A percentile compares a stretch with the other conserved stretches of the same genome.
phyloP scores from a whole-genome alignment of 345 rosid species.

The Populus simonii region DNA sequence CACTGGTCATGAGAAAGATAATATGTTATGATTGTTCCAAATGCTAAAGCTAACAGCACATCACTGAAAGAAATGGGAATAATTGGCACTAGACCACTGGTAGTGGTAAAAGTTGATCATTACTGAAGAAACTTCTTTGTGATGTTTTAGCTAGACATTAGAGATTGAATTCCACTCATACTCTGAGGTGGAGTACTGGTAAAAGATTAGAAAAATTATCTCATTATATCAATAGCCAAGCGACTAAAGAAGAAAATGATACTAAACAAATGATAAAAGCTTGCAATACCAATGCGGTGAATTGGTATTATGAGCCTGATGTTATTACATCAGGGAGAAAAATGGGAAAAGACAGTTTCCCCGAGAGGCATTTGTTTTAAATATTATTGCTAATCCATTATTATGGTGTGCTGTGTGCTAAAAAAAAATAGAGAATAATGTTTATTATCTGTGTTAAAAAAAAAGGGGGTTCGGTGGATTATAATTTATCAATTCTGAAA shows the following conservation, averaged over 20 bases:
- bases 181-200: background rate
- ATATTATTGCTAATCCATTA: slow-evolving; percentile 46
- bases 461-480: too few relatives aligned
- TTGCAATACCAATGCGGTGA: background rate
- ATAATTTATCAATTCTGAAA: too few relatives aligned
- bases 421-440: too few relatives aligned
- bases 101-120: too few relatives aligned
- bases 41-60: background rate
- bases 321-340: slow-evolving; percentile 9
- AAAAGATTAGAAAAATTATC: background rate
- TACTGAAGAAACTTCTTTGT: background rate
- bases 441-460: too few relatives aligned
- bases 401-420: too few relatives aligned
- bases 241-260: background rate
- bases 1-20: too few relatives aligned
- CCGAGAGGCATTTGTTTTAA: slow-evolving; percentile 37
- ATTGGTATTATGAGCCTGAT: background rate
- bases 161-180: background rate
- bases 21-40: background rate
- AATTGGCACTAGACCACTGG: too few relatives aligned
- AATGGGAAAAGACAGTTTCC: slow-evolving; percentile 48
- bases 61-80: too few relatives aligned
- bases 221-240: background rate
- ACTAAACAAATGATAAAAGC: background rate
- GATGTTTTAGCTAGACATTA: background rate